These are phyloP conservation scores for Plantago elongata DNA, from an alignment of 257 asterid species.

Conservation along the genomic window DNA sequence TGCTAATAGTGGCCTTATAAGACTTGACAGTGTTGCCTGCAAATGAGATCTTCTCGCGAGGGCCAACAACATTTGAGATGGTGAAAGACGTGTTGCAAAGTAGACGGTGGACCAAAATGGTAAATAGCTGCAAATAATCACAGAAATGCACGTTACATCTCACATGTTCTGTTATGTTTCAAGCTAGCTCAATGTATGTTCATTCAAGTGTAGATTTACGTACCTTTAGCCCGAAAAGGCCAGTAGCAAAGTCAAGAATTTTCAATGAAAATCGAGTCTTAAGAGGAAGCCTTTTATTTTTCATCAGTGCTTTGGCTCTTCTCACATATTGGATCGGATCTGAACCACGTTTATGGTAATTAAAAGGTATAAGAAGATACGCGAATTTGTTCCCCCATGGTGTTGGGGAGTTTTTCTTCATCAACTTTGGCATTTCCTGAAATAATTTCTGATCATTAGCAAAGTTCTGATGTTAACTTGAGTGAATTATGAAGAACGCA, in stretches of 20 bases:
- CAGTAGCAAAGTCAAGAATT: conserved; percentile 35
- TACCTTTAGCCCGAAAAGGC: conserved; percentile 47
- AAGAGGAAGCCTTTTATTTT: conserved; percentile 62
- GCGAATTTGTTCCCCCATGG: conserved; percentile 74
- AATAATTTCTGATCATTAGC: too few species aligned
- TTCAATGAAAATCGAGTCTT: conserved; percentile 63
- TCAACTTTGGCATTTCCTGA: conserved; percentile 49
- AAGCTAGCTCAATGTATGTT: too few species aligned
- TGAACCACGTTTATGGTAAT: conserved; percentile 34
- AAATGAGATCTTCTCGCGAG: conserved; percentile 54
- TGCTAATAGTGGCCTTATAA: conserved; percentile 44
- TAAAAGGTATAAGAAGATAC: conserved; percentile 53
- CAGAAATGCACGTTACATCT: not conserved
- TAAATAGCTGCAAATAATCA: conserved; percentile 35
- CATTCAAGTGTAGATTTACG: too few species aligned
- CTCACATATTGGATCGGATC: conserved; percentile 53
- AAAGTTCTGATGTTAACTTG: too few species aligned
- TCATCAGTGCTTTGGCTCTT: conserved; percentile 67
- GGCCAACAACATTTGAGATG: conserved; percentile 68
- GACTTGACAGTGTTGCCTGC: conserved; percentile 51
- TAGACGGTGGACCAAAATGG: conserved; percentile 54
- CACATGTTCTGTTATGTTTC: not conserved
- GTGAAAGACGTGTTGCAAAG: conserved; percentile 71
- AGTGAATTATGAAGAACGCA: too few species aligned
- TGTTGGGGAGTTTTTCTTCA: conserved; percentile 24